A percentile compares a stretch with the other conserved stretches of the same genome.
These are phyloP conservation scores for Ophiostoma tasmaniense DNA, from an alignment of 2,329 filamentous ascomycete species.

Conservation along the genomic window DNA sequence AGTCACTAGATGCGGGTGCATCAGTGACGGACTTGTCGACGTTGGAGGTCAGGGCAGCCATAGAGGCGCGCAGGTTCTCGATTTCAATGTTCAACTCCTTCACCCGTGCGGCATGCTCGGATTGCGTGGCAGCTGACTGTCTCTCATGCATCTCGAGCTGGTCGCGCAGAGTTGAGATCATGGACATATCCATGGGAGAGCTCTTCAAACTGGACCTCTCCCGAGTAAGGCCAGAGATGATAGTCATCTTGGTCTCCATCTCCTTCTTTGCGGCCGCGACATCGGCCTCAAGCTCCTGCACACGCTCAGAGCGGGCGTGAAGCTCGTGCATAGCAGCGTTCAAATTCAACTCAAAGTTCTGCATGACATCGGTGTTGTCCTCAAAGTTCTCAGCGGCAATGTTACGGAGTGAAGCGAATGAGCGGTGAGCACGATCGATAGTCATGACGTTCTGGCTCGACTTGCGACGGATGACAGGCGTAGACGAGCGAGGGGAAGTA, in stretches of 20 bases:
- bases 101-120: constrained; percentile 65
- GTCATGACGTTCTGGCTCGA: constrained; percentile 83
- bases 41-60: constrained; percentile 28
- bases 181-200: constrained; percentile 81
- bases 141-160: constrained; percentile 82
- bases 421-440: constrained; percentile 84
- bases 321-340: constrained; percentile 90
- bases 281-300: constrained; percentile 82
- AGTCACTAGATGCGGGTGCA: background rate
- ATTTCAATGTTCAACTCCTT: constrained; percentile 65
- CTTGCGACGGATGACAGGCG: constrained; percentile 81
- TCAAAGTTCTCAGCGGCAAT: constrained; percentile 84
- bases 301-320: constrained; percentile 75
- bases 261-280: constrained; percentile 79
- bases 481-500: constrained; percentile 52
- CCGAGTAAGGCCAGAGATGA: constrained; percentile 87
- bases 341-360: constrained; percentile 86
- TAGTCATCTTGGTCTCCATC: constrained; percentile 93
- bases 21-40: constrained; percentile 29
- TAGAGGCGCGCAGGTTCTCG: constrained; percentile 52
- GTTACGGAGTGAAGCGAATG: constrained; percentile 80
- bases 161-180: constrained; percentile 78
- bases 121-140: constrained; percentile 65
- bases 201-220: constrained; percentile 83
- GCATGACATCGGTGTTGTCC: constrained; percentile 70